Evolutionary conservation across 2,329 filamentous ascomycete genomes (phyloP).

Genomic region (Penicillium olsonii): DNA sequence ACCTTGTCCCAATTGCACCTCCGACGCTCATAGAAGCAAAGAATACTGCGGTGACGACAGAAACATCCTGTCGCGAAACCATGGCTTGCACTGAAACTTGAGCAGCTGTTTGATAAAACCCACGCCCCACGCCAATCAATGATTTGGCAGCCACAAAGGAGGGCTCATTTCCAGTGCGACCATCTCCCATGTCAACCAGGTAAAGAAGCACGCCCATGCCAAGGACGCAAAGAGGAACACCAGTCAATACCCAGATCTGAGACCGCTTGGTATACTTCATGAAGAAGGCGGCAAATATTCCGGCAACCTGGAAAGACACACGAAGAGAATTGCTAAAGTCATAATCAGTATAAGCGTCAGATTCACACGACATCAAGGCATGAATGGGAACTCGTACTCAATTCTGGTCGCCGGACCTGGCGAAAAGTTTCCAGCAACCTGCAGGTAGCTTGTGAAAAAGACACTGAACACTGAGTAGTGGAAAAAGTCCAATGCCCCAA

Average conservation of each 20-base stretch:
- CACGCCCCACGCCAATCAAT: constrained; percentile 37
- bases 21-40: constrained; percentile 36
- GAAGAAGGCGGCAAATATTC: constrained; percentile 35
- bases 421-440: constrained; percentile 40
- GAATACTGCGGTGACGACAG: constrained; percentile 41
- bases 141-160: constrained; percentile 39
- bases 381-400: constrained; percentile 11
- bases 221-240: constrained; percentile 37
- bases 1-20: constrained; percentile 38
- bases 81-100: constrained; percentile 41
- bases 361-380: not conserved
- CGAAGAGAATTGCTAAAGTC: constrained; percentile 31
- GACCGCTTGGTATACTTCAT: constrained; percentile 43
- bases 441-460: constrained; percentile 46
- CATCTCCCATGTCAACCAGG: constrained; percentile 25
- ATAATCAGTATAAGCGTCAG: not conserved
- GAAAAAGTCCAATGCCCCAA: constrained; percentile 40
- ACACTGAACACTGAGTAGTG: constrained; percentile 41
- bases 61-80: constrained; percentile 37
- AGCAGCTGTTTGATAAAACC: constrained; percentile 36
- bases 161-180: constrained; percentile 32
- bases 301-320: constrained; percentile 41
- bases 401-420: constrained; percentile 37
- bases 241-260: constrained; percentile 34
- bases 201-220: constrained; percentile 35